Evolutionary conservation across 73 alveolate genomes (phyloP).

Genomic region (Paramecium caudatum): DNA sequence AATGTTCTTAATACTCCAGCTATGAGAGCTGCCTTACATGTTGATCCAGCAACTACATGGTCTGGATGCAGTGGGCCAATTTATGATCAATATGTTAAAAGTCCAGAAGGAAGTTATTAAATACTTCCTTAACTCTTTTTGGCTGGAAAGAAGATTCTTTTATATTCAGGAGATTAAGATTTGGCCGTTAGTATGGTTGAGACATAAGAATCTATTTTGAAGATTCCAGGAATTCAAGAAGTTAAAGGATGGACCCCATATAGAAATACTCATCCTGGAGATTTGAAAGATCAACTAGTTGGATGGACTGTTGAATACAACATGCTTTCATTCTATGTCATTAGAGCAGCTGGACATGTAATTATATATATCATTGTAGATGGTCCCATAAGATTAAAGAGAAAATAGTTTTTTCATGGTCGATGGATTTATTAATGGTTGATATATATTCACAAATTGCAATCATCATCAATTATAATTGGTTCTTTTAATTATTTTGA

Average conservation of each 20-base stretch:
- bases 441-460: too few relatives aligned
- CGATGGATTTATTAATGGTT: constrained; percentile 2
- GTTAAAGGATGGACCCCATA: constrained; percentile 23
- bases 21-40: constrained; percentile 1
- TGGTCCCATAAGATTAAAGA: constrained; percentile 69
- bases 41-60: constrained; percentile 5
- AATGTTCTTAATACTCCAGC: neutral
- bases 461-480: too few relatives aligned
- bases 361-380: neutral
- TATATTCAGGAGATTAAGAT: constrained; percentile 67
- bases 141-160: neutral
- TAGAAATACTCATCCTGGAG: neutral
- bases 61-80: constrained; percentile 51
- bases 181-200: constrained; percentile 53
- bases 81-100: neutral
- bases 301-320: constrained; percentile 57
- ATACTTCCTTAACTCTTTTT: constrained; percentile 14
- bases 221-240: neutral
- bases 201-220: neutral
- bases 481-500: too few relatives aligned
- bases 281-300: constrained; percentile 1
- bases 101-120: neutral
- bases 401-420: constrained; percentile 30
- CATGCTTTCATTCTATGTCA: neutral
- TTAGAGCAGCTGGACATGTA: constrained; percentile 71